These are phyloP conservation scores for Chondrostereum purpureum DNA, from an alignment of 1,284 basidiomycete species.

Conservation along the genomic window DNA sequence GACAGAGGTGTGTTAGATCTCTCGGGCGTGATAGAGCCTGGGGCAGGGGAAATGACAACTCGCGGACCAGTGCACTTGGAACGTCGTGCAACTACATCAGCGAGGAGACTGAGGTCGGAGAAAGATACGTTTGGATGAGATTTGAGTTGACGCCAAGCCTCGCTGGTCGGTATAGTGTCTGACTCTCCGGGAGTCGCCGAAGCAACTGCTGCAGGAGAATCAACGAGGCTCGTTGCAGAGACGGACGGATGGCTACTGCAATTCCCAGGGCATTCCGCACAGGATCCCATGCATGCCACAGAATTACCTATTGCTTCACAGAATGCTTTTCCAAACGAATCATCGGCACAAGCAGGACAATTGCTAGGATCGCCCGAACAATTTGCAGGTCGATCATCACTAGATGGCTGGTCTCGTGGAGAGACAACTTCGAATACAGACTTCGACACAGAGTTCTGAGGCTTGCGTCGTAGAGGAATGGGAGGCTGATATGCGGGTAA, in stretches of 20 bases:
- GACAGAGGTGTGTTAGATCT: constrained; percentile 28
- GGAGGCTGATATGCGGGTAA: constrained; percentile 72
- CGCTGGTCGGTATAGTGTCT: constrained; percentile 72
- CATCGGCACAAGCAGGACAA: constrained; percentile 74
- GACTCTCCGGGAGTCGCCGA: constrained; percentile 16
- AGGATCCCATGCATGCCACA: constrained; percentile 41
- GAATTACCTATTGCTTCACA: constrained; percentile 69
- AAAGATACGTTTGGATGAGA: constrained; percentile 84
- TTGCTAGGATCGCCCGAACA: constrained; percentile 50
- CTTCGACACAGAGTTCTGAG: constrained; percentile 30
- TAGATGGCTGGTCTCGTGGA: constrained; percentile 10
- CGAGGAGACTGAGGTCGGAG: constrained; percentile 73
- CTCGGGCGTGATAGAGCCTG: constrained; percentile 42
- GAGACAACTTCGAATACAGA: constrained; percentile 47
- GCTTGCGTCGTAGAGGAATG: constrained; percentile 62
- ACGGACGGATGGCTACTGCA: constrained; percentile 13
- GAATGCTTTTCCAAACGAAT: constrained; percentile 81
- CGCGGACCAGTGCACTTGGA: constrained; percentile 73
- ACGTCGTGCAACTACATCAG: constrained; percentile 81
- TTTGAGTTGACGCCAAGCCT: constrained; percentile 84
- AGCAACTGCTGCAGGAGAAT: constrained; percentile 12
- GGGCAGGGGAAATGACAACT: constrained; percentile 58
- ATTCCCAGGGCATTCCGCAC: constrained; percentile 45
- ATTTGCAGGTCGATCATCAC: constrained; percentile 18
- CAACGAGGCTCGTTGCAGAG: constrained; percentile 13